Evolutionary conservation across 305 asterid species (phyloP), one percentile per base, ranked within the genome.

Genomic region (Fraxinus velutina): DNA sequence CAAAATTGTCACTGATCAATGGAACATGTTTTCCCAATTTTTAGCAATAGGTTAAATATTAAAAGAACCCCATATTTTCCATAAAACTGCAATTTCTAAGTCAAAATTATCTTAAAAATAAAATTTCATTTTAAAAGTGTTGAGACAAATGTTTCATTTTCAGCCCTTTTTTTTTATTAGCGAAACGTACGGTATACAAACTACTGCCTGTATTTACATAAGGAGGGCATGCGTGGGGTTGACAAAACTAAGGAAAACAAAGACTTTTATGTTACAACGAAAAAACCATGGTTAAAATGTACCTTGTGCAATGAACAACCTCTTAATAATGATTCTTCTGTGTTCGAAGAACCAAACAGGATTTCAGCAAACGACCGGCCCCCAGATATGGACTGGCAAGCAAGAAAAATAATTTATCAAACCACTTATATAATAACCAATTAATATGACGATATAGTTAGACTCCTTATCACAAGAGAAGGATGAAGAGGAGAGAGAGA

Each of bases 291-390:
- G 84, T 72, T 60, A 42, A 34, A 30, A 76, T 82, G 77, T 87
- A 95, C 99, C 93, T 92, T 95, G 89, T 93, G 95, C 90, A 95
- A 88, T 73, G 99, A 89, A 84, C 90, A 88, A 81, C 98, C 98
- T 82, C 93, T 91, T 78, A 88, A 90, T 79, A 91, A 84, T 34
- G 90, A 83, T 84, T 87, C 92, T 78, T 91, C 88, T 27, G 90
- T 84, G 84, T 83, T 82, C 77, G 91, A 90, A 47, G 93, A 88
- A 84, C 98, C 97, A 76, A 95, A 85, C 83, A 95, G 90, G 84
- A 95, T 88, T 86, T 95, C 99, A 60, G 98, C 98, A 75, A 92
- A 90, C 68, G 98, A 95, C 62, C 87, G 89, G 15, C 97, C 97
- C 78, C 98, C 97, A 68, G 97, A 90, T 86, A 95, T 95, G 86